These are phyloP conservation scores for Kickxella alabastrina DNA, from an alignment of 192 early-diverging fungal species.

Conservation along the genomic window DNA sequence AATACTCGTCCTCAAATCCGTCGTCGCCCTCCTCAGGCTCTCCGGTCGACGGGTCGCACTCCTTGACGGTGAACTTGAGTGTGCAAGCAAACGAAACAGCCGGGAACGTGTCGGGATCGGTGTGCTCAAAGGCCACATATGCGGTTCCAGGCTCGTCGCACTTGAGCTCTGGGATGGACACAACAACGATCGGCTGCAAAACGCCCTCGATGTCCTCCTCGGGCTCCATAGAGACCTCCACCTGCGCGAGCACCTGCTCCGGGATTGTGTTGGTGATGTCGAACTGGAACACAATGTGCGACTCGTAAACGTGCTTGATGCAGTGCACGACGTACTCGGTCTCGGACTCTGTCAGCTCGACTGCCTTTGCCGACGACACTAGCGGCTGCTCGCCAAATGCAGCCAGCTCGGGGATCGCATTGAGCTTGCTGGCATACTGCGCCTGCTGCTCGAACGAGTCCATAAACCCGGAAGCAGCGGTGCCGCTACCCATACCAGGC, in stretches of 20 bases:
- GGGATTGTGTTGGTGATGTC: conserved; percentile 92
- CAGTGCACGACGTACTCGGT: conserved; percentile 93
- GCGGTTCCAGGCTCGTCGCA: conserved; percentile 73
- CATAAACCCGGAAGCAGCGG: conserved; percentile 14
- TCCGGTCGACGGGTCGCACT: conserved; percentile 91
- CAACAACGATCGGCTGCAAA: conserved; percentile 61
- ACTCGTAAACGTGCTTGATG: conserved; percentile 89
- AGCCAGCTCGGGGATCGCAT: conserved; percentile 77
- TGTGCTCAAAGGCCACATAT: conserved; percentile 83
- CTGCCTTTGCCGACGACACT: conserved; percentile 72
- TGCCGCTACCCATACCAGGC: conserved; percentile 16
- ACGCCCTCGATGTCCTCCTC: conserved; percentile 55
- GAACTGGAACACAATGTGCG: conserved; percentile 95
- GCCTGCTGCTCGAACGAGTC: conserved; percentile 58
- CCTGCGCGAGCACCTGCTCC: conserved; percentile 89
- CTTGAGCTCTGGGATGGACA: conserved; percentile 71
- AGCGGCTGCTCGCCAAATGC: conserved; percentile 68
- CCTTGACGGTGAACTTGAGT: conserved; percentile 87
- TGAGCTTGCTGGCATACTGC: conserved; percentile 71
- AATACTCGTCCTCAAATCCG: conserved; percentile 94
- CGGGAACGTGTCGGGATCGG: conserved; percentile 35
- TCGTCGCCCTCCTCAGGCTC: conserved; percentile 79
- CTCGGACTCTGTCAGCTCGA: conserved; percentile 86
- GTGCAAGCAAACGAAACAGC: conserved; percentile 73
- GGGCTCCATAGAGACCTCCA: conserved; percentile 78